phyloP scores from a whole-genome alignment of 345 rosid genomes.

The Brassica cretica region DNA sequence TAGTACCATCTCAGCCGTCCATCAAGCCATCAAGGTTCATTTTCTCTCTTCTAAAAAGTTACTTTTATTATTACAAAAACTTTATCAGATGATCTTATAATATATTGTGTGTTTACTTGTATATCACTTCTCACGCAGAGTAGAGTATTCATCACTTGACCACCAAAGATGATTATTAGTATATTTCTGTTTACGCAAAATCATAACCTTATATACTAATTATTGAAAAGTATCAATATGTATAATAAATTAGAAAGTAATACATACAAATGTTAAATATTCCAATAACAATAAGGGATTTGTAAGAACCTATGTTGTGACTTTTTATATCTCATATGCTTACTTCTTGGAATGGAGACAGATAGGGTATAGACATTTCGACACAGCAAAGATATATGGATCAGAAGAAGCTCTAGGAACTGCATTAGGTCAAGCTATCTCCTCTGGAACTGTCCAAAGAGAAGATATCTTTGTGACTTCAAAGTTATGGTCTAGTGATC shows the following conservation, averaged over 20 bases:
- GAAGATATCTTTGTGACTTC: conserved; percentile 78
- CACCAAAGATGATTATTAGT: neutral
- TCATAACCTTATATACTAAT: neutral
- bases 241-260: neutral
- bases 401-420: conserved; percentile 83
- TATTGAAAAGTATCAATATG: neutral
- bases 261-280: neutral
- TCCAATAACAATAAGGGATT: neutral
- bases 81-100: conserved; percentile 7
- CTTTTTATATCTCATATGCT: conserved; percentile 4
- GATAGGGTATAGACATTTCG: conserved; percentile 90
- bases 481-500: conserved; percentile 83
- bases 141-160: neutral
- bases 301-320: neutral
- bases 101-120: neutral
- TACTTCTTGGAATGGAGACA: conserved; percentile 31
- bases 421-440: conserved; percentile 56
- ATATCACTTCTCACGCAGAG: conserved; percentile 2
- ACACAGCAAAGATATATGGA: conserved; percentile 80
- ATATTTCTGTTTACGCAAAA: neutral
- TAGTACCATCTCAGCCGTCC: conserved; percentile 60
- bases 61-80: neutral
- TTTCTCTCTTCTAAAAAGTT: neutral
- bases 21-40: conserved; percentile 65
- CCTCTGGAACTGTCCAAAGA: conserved; percentile 46